Evolutionary conservation across 2,329 filamentous ascomycete genomes (phyloP), one percentile per base, ranked within the genome.

Genomic region (Microcera coccophila): DNA sequence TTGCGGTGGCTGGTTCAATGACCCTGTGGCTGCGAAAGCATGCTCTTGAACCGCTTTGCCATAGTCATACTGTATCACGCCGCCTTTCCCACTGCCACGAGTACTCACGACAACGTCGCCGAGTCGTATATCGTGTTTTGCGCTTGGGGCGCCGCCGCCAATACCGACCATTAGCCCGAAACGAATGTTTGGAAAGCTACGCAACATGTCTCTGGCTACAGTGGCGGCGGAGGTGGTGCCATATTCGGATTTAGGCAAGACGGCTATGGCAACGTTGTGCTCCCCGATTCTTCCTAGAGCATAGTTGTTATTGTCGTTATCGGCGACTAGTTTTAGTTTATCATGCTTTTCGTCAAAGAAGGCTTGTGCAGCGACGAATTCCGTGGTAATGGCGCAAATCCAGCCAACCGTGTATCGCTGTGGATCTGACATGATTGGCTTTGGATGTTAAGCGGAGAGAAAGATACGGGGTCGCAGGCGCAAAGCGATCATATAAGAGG

Each of bases 261-360:
- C 46, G 12, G 56, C 52, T 4, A 71, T 60, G 9, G 65, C 65
- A 4, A 70, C 52, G 16, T 69, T 63, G 24, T 70, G 64, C 5
- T 44, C 42, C 1, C 58, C 59, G 2, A 69, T 62, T 0, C 33
- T 47, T 0, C 65, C 66, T 0, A 63, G 45, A 2, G 50, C 49
- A 42, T 70, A 70, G 19, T 55, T 61, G 4, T 53, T 51, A 36
- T 54, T 56, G 19, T 64, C 62, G 10, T 58, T 19, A 4, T 18
- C 15, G 1, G 44, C n/a, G 14, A 58, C 26, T 61, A 62, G 14
- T 21, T 58, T 50, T 0, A 52, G 61, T 0, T 15, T 3, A 0
- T 57, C 57, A 37, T 72, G 63, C 34, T 57, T 45, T 49, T 71
- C 62, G 36, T 74, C 68, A 4, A 73, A 63, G 18, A 71, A 63